Conservation (phyloP, 805 yeast genomes). For the Candida boleticola region DNA sequence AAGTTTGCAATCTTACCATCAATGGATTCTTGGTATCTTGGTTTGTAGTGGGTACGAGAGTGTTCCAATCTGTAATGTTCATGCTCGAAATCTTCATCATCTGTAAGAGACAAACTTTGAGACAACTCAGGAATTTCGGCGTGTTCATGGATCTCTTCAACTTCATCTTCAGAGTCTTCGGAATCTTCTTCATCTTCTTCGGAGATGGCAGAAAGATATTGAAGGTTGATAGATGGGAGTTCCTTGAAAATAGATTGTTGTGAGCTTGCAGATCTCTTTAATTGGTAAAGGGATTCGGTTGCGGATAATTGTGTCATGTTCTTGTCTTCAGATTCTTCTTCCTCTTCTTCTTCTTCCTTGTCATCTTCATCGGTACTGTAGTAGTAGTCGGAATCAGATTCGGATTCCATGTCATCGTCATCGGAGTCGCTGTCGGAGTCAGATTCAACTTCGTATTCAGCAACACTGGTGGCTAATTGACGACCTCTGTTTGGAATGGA, state of each 20-base stretch:
- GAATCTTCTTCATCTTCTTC: slow-evolving; percentile 14
- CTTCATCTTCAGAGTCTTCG: slow-evolving; percentile 7
- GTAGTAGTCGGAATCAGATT: slow-evolving; percentile 17
- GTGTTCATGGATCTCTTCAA: slow-evolving; percentile 6
- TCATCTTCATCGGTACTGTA: slow-evolving; percentile 18
- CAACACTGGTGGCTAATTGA: slow-evolving; percentile 23
- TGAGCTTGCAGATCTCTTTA: neutral
- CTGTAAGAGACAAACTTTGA: slow-evolving; percentile 15
- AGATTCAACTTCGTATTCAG: slow-evolving; percentile 39
- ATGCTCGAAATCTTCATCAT: slow-evolving; percentile 15
- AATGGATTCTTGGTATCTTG: slow-evolving; percentile 3
- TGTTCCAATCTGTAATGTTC: slow-evolving; percentile 1
- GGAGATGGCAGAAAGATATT: slow-evolving; percentile 1
- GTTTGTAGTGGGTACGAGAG: slow-evolving; percentile 3
- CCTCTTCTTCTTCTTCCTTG: slow-evolving; percentile 12
- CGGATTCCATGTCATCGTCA: slow-evolving; percentile 16
- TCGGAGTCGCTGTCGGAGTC: slow-evolving; percentile 19
- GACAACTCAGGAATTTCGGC: slow-evolving; percentile 18
- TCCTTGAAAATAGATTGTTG: slow-evolving; percentile 1
- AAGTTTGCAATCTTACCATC: slow-evolving; percentile 4
- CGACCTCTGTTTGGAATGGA: slow-evolving; percentile 7
- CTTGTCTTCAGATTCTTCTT: neutral
- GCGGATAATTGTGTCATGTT: neutral
- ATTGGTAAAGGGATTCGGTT: neutral
- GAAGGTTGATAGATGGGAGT: neutral